Conservation (phyloP, 108 stramenopile species). For the Cyclotella cryptica region DNA sequence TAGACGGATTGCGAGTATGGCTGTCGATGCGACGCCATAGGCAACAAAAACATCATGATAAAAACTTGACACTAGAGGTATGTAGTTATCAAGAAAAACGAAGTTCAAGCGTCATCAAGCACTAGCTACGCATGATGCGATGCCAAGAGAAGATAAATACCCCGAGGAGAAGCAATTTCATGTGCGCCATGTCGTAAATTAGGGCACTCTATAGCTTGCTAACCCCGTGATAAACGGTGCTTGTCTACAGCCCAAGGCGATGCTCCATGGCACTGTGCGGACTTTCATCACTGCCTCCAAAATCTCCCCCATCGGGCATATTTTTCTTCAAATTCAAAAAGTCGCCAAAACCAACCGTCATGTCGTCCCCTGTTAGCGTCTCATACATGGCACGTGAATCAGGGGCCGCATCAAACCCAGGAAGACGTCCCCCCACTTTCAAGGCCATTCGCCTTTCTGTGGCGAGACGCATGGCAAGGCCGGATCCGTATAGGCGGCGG, state of each 20-base stretch:
- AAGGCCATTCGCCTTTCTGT: slow-evolving; percentile 80
- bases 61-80: too few species aligned
- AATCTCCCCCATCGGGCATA: slow-evolving; percentile 57
- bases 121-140: too few species aligned
- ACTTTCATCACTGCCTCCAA: slow-evolving; percentile 38
- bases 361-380: slow-evolving; percentile 78
- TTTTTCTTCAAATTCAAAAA: slow-evolving; percentile 68
- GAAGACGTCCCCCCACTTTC: slow-evolving; percentile 60
- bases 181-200: too few species aligned
- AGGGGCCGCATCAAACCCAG: slow-evolving; percentile 59
- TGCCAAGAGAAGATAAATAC: too few species aligned
- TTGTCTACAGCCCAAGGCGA: slow-evolving; percentile 70
- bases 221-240: too few species aligned
- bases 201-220: too few species aligned
- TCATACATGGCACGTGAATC: slow-evolving; percentile 75
- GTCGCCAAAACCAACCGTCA: slow-evolving; percentile 79
- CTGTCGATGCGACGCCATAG: too few species aligned
- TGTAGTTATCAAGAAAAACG: too few species aligned
- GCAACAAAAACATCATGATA: too few species aligned
- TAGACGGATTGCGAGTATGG: too few species aligned
- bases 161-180: too few species aligned
- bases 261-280: slow-evolving; percentile 79
- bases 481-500: slow-evolving; percentile 86
- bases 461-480: slow-evolving; percentile 86
- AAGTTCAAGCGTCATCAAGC: too few species aligned